Evolutionary conservation across 768 basidiomycete genomes (phyloP).

Genomic region (Kockovaella imperatae): DNA sequence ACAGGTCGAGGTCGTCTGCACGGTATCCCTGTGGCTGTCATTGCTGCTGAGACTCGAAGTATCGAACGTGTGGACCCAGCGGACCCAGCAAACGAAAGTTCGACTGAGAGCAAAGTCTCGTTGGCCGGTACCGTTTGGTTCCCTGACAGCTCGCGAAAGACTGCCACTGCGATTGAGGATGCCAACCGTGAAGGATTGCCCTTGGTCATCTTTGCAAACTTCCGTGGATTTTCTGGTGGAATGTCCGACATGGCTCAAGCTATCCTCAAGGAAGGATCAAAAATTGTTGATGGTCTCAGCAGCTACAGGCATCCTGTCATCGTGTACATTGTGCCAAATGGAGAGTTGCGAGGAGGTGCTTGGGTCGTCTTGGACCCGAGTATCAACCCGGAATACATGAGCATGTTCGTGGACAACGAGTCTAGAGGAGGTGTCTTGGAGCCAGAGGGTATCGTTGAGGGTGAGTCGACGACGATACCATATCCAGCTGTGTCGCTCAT

Average conservation of each 20-base stretch:
- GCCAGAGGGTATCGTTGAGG: constrained; percentile 94
- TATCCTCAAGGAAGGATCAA: constrained; percentile 90
- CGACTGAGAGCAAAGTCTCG: constrained; percentile 96
- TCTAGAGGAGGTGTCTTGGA: constrained; percentile 91
- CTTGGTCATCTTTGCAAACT: constrained; percentile 97
- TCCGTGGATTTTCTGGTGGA: constrained; percentile 99
- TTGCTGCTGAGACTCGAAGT: constrained; percentile 80
- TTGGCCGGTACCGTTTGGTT: constrained; percentile 99
- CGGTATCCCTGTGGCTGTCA: constrained; percentile 95
- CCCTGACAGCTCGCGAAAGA: constrained; percentile 98
- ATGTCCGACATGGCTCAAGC: constrained; percentile 63
- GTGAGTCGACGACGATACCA: constrained; percentile 53
- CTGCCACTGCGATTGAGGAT: constrained; percentile 97
- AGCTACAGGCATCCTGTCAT: constrained; percentile 96
- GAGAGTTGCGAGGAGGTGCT: constrained; percentile 95
- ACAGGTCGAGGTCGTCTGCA: constrained; percentile 92
- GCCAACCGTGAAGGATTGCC: constrained; percentile 95
- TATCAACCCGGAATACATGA: constrained; percentile 95
- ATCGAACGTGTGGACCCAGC: constrained; percentile 95
- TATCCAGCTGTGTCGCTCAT: neutral
- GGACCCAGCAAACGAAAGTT: constrained; percentile 92
- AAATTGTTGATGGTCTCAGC: constrained; percentile 96
- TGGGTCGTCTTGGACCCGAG: constrained; percentile 99
- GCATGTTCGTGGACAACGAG: constrained; percentile 97
- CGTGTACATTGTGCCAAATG: constrained; percentile 96